Percentiles rank a stretch among this genome's conserved stretches.
phyloP scores from a whole-genome alignment of 805 yeast genomes.

The Starmerella stellata region DNA sequence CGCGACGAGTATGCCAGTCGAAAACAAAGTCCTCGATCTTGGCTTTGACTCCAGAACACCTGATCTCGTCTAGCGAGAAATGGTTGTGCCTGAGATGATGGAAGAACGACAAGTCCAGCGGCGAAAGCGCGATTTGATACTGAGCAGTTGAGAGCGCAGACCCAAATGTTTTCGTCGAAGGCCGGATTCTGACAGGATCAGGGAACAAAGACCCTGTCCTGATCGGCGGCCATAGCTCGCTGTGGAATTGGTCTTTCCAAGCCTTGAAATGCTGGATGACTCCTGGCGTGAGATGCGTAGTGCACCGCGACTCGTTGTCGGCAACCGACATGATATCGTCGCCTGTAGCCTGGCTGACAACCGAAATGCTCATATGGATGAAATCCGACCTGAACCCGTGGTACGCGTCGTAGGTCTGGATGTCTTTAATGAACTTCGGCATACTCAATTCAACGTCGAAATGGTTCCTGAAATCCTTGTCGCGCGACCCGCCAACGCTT shows the following conservation, averaged over 20 bases:
- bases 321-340: neutral
- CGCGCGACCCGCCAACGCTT: constrained; percentile 27
- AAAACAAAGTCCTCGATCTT: constrained; percentile 36
- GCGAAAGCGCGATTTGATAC: constrained; percentile 53
- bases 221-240: constrained; percentile 61
- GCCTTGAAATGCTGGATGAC: constrained; percentile 47
- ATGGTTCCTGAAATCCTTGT: constrained; percentile 38
- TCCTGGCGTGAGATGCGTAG: constrained; percentile 59
- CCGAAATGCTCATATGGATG: constrained; percentile 49
- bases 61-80: constrained; percentile 23
- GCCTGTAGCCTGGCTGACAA: constrained; percentile 17
- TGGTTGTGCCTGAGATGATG: constrained; percentile 22
- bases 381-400: constrained; percentile 64
- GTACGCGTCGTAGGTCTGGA: constrained; percentile 54
- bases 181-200: constrained; percentile 11
- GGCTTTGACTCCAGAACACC: constrained; percentile 51
- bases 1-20: constrained; percentile 47
- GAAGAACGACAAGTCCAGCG: constrained; percentile 57
- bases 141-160: constrained; percentile 41
- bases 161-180: constrained; percentile 40
- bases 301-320: constrained; percentile 32
- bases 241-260: constrained; percentile 82
- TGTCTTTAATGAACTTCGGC: constrained; percentile 34
- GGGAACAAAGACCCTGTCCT: constrained; percentile 54
- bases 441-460: constrained; percentile 42